These are phyloP conservation scores for Kodamaea neixiangensis DNA, from an alignment of 805 yeast species.

Conservation along the genomic window DNA sequence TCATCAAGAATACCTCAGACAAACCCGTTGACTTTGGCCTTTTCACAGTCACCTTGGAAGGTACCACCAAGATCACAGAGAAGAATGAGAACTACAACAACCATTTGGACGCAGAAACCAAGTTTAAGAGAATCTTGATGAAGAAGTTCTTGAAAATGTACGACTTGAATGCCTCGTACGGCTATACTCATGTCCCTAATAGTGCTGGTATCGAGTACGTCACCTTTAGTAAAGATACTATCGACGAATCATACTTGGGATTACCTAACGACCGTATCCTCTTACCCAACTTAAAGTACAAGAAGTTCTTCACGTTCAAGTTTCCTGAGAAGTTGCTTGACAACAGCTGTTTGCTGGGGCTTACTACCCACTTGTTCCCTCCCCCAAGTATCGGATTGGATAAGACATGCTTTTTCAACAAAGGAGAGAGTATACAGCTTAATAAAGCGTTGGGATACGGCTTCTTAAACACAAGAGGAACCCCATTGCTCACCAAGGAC, in stretches of 20 bases:
- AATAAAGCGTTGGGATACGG: conserved; percentile 57
- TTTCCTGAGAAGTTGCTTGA: conserved; percentile 57
- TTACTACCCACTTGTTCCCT: conserved; percentile 40
- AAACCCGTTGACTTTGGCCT: conserved; percentile 46
- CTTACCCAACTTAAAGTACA: conserved; percentile 51
- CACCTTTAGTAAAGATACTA: conserved; percentile 43
- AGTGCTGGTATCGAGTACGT: conserved; percentile 51
- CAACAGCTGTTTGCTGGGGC: conserved; percentile 49
- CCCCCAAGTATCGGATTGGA: conserved; percentile 48
- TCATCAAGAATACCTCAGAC: conserved; percentile 48
- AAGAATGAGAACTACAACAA: conserved; percentile 16
- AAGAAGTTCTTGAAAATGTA: conserved; percentile 61
- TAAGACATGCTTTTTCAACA: conserved; percentile 34
- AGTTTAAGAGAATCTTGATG: conserved; percentile 34
- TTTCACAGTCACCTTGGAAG: conserved; percentile 35
- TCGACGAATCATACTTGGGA: conserved; percentile 52
- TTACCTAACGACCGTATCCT: conserved; percentile 50
- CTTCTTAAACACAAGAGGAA: conserved; percentile 47
- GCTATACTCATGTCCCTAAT: conserved; percentile 50
- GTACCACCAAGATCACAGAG: conserved; percentile 38
- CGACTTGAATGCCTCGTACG: conserved; percentile 59
- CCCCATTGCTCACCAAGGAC: conserved; percentile 55
- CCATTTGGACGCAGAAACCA: conserved; percentile 13
- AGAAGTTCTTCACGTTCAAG: conserved; percentile 59
- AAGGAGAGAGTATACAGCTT: conserved; percentile 35